Evolutionary conservation across 2,329 filamentous ascomycete genomes (phyloP).

Genomic region (Zarea fungicola): DNA sequence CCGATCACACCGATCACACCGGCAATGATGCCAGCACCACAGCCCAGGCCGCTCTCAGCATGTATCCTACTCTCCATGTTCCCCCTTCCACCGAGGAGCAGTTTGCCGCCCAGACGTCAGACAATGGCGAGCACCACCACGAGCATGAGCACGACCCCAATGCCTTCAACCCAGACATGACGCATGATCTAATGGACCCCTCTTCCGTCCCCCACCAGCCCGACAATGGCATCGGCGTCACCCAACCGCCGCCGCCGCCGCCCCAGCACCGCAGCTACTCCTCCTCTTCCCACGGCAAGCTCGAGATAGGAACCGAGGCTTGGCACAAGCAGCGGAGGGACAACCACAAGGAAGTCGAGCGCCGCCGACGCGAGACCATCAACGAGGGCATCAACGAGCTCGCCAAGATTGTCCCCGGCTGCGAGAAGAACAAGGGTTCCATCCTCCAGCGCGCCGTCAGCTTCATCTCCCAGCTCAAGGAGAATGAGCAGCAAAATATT

Average conservation of each 20-base stretch:
- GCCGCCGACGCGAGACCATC: conserved; percentile 92
- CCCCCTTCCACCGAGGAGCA: conserved; percentile 54
- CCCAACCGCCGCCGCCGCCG: too few relatives aligned
- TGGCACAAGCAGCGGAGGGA: conserved; percentile 98
- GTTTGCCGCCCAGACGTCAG: conserved; percentile 47
- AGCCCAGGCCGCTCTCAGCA: conserved; percentile 53
- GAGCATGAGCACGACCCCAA: conserved; percentile 26
- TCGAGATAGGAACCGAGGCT: conserved; percentile 93
- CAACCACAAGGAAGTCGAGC: conserved; percentile 99
- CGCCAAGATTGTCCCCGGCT: conserved; percentile 93
- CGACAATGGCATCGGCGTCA: conserved; percentile 41
- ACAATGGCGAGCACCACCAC: conserved; percentile 26
- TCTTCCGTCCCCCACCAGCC: conserved; percentile 25
- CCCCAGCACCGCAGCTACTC: conserved; percentile 26
- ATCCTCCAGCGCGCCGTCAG: conserved; percentile 90
- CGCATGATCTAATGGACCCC: conserved; percentile 19
- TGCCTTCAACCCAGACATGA: conserved; percentile 28
- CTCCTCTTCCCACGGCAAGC: conserved; percentile 34
- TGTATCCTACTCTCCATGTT: conserved; percentile 56
- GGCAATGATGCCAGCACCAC: conserved; percentile 54
- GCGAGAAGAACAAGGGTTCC: conserved; percentile 98
- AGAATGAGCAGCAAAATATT: conserved; percentile 89
- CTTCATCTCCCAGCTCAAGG: conserved; percentile 91
- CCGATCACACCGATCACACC: conserved; percentile 41
- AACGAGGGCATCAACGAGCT: conserved; percentile 99